Conservation (phyloP, 2,329 filamentous ascomycete genomes). For the Calonectria pseudoturangicola region DNA sequence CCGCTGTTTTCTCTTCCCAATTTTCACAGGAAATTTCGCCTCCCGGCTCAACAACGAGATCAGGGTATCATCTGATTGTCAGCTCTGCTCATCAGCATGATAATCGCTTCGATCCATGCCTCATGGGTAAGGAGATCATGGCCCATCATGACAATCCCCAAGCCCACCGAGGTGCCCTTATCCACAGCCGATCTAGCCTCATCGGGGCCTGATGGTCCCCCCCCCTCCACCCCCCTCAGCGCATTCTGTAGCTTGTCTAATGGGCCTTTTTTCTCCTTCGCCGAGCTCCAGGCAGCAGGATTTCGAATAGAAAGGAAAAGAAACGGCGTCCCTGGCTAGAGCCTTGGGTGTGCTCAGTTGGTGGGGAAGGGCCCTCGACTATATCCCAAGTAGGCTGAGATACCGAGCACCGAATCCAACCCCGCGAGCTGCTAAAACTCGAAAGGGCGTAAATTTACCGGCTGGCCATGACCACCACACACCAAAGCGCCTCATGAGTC, state of each 20-base stretch:
- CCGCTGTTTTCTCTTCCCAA: background rate
- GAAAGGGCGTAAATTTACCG: background rate
- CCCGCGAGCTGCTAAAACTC: constrained; percentile 1
- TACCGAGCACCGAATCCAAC: constrained; percentile 17
- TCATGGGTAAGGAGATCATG: constrained; percentile 31
- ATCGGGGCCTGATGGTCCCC: constrained; percentile 41
- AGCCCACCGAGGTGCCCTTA: constrained; percentile 23
- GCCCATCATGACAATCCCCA: constrained; percentile 31
- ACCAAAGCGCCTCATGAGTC: constrained; percentile 13
- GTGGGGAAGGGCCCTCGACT: constrained; percentile 20
- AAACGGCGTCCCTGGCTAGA: constrained; percentile 27
- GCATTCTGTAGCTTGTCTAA: constrained; percentile 21
- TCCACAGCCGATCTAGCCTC: constrained; percentile 36
- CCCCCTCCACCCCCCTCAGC: background rate
- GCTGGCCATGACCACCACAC: constrained; percentile 6
- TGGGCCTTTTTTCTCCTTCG: constrained; percentile 22
- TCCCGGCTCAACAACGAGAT: background rate
- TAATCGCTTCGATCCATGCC: constrained; percentile 35
- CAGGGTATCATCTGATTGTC: background rate
- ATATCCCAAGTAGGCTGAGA: constrained; percentile 11
- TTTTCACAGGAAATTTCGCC: background rate
- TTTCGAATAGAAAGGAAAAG: constrained; percentile 33
- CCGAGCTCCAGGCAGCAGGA: constrained; percentile 49
- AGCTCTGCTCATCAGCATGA: background rate
- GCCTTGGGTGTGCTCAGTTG: background rate